A percentile compares a stretch with the other conserved stretches of the same genome.
Evolutionary conservation across 2,329 filamentous ascomycete species (phyloP).

Genomic region (Colletotrichum siamense): DNA sequence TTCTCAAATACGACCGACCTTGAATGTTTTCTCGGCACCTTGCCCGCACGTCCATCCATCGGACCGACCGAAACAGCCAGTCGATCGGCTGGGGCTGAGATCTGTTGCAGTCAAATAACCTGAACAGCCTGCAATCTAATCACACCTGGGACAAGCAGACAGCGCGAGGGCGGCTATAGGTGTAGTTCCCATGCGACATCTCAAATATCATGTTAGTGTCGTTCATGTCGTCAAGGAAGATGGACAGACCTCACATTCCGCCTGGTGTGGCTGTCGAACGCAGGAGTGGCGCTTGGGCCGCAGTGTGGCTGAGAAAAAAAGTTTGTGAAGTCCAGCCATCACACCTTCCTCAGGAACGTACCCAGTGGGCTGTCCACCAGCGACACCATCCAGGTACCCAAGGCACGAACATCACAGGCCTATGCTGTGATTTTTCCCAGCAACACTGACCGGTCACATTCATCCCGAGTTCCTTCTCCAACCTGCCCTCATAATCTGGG

Average conservation of each 20-base stretch:
- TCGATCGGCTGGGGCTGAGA: neutral
- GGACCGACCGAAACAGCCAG: neutral
- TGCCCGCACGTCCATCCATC: neutral
- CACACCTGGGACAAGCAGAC: neutral
- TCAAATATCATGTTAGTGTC: neutral
- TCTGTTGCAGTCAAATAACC: neutral
- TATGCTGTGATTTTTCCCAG: neutral
- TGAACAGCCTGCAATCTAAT: neutral
- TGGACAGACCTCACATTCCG: neutral
- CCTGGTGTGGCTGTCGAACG: neutral
- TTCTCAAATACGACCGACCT: neutral
- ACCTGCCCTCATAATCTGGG: no score
- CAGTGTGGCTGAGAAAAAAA: neutral
- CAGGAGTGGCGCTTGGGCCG: neutral
- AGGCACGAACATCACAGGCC: neutral
- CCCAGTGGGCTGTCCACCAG: neutral
- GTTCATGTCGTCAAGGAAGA: neutral
- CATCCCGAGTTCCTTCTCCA: no score
- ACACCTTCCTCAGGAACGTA: neutral
- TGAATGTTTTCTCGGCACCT: neutral
- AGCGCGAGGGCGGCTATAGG: neutral
- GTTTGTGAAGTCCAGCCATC: neutral
- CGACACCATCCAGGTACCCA: neutral
- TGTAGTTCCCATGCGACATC: neutral
- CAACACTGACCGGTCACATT: no score